phyloP scores from a whole-genome alignment of 2,329 filamentous ascomycete genomes.

The Ascochyta koolunga region DNA sequence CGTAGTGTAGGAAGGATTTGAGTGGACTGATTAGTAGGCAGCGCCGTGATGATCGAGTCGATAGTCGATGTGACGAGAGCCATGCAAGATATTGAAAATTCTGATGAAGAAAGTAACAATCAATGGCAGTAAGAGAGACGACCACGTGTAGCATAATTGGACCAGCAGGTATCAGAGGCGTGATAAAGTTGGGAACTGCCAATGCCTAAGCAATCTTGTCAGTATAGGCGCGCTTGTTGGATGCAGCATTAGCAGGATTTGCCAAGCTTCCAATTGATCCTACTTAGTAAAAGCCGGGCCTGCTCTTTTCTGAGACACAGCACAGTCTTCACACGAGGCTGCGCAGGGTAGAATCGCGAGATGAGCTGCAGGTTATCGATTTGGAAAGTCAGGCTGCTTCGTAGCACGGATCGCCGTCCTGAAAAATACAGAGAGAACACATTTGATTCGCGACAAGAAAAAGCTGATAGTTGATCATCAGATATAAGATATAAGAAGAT shows the following conservation, averaged over 20 bases:
- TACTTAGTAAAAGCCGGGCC: background rate
- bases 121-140: constrained; percentile 12
- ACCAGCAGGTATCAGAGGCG: background rate
- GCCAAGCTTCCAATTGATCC: background rate
- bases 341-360: too few species aligned
- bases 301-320: background rate
- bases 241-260: background rate
- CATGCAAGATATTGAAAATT: background rate
- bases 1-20: background rate
- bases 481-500: too few species aligned
- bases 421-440: too few species aligned
- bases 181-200: background rate
- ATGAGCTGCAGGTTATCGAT: too few species aligned
- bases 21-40: background rate
- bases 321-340: too few species aligned
- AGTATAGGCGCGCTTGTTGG: constrained; percentile 17
- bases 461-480: too few species aligned
- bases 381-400: too few species aligned
- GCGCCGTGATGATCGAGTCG: background rate
- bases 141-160: constrained; percentile 17
- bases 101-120: background rate
- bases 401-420: too few species aligned
- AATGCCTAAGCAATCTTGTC: constrained; percentile 25
- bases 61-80: background rate
- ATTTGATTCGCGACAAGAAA: too few species aligned